Conservation (phyloP, 495 filamentous ascomycete genomes). For the Hypoxylon fuscum region DNA sequence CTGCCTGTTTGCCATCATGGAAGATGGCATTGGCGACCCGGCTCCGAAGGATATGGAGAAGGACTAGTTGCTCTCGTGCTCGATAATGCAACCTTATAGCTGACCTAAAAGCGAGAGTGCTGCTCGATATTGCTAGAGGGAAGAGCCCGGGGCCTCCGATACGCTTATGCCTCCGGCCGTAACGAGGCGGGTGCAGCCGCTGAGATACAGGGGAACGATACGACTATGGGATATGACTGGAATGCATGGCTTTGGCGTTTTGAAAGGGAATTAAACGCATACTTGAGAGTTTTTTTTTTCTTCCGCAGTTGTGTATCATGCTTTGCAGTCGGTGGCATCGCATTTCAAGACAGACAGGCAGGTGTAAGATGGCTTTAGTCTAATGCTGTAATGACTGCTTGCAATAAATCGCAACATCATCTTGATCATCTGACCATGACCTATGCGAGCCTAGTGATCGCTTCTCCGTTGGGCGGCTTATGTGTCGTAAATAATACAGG, state of each 20-base stretch:
- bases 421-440: neutral
- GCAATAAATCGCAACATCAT: constrained; percentile 3
- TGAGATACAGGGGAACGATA: neutral
- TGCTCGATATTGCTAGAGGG: neutral
- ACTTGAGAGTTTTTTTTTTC: constrained; percentile 13
- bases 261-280: constrained; percentile 1
- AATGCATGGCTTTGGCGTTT: constrained; percentile 42
- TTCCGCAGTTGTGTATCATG: constrained; percentile 3
- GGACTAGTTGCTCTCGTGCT: constrained; percentile 38
- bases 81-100: neutral
- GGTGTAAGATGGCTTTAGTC: constrained; percentile 7
- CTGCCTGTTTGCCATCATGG: constrained; percentile 94
- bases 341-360: constrained; percentile 3
- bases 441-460: neutral
- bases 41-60: constrained; percentile 96
- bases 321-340: constrained; percentile 8
- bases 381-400: constrained; percentile 2
- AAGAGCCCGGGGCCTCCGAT: too few relatives aligned
- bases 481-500: constrained; percentile 16
- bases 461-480: neutral
- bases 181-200: too few relatives aligned
- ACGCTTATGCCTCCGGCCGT: too few relatives aligned
- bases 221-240: constrained; percentile 30
- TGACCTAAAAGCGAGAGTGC: neutral
- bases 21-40: constrained; percentile 96